Conservation (phyloP, 176 grass and related monocot genomes). For the Canna indica region DNA sequence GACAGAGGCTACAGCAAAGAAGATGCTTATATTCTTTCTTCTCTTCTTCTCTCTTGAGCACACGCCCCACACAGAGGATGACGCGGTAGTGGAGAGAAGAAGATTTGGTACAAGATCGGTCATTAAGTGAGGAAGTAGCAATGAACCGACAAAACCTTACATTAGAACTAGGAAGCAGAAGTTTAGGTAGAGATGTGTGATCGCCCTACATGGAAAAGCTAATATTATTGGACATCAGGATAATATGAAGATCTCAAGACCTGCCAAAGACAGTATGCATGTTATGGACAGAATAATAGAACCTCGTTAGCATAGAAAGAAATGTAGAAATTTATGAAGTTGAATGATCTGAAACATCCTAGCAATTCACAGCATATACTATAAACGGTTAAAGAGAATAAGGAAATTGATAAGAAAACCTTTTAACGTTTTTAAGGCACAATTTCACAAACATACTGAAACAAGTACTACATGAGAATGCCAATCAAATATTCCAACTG, state of each 20-base stretch:
- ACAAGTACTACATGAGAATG: not conserved
- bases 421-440: not conserved
- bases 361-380: not conserved
- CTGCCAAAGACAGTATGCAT: not conserved
- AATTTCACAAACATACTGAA: not conserved
- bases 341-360: not conserved
- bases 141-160: not conserved
- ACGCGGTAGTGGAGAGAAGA: constrained; percentile 3
- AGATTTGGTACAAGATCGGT: not conserved
- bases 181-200: not conserved
- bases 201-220: not conserved
- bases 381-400: not conserved
- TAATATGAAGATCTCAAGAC: not conserved
- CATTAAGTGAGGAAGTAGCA: not conserved
- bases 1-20: constrained; percentile 8
- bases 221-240: not conserved
- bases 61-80: constrained; percentile 27
- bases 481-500: no score
- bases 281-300: not conserved
- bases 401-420: not conserved
- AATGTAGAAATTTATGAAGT: not conserved
- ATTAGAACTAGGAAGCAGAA: not conserved
- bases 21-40: constrained; percentile 14
- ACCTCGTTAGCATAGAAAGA: not conserved
- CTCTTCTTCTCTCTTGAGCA: constrained; percentile 28